A percentile compares a stretch with the other conserved stretches of the same genome.
Evolutionary conservation across 345 rosid genomes (phyloP).

Genomic region (Lepidium didymum): DNA sequence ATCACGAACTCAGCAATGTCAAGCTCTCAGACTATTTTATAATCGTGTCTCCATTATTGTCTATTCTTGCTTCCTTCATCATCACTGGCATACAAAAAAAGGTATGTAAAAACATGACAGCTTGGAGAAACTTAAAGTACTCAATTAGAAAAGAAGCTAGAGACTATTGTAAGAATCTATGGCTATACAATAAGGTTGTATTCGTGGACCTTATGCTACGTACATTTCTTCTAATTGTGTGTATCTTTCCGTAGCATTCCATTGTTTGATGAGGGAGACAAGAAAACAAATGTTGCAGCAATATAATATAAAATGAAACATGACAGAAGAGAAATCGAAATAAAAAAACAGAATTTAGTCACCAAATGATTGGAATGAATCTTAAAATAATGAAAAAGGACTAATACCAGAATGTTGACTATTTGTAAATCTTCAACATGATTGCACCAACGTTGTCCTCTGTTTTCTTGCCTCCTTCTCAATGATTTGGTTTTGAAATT

Average conservation of each 20-base stretch:
- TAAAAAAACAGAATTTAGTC: constrained; percentile 2
- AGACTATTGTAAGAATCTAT: constrained; percentile 27
- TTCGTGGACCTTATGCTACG: constrained; percentile 20
- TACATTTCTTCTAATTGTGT: constrained; percentile 5
- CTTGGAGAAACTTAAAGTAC: constrained; percentile 8
- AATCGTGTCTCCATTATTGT: constrained; percentile 13
- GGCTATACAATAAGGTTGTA: neutral
- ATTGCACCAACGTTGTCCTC: constrained; percentile 14
- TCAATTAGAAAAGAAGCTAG: neutral
- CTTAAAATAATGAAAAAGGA: neutral
- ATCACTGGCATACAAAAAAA: neutral
- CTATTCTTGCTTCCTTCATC: neutral
- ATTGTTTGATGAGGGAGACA: constrained; percentile 3
- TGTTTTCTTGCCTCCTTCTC: constrained; percentile 6
- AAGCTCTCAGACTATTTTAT: neutral
- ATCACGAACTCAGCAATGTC: neutral
- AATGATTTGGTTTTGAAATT: constrained; percentile 7
- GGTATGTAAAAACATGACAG: constrained; percentile 13
- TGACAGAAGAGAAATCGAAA: constrained; percentile 17
- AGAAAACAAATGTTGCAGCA: neutral
- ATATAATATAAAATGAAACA: neutral
- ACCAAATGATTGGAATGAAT: constrained; percentile 4
- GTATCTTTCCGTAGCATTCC: neutral
- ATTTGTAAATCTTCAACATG: constrained; percentile 7
- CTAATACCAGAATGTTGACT: constrained; percentile 11